phyloP scores from a whole-genome alignment of 2,329 filamentous ascomycete genomes.

The Paracoccidioides lutzii region DNA sequence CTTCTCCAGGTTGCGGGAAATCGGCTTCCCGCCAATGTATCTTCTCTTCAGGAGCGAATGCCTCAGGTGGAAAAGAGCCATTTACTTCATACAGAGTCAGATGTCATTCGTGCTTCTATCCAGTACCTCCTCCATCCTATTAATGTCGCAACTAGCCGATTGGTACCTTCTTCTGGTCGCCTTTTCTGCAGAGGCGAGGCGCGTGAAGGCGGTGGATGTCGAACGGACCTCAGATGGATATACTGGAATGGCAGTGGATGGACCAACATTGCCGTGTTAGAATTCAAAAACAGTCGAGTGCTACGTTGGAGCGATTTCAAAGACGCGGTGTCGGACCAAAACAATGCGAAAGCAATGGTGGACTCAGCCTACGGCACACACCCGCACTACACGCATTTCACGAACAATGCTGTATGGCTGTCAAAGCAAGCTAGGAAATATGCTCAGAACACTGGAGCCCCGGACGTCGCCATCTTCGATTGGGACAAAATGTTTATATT shows the following conservation, averaged over 20 bases:
- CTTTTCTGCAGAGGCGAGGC: neutral
- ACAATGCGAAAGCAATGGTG: neutral
- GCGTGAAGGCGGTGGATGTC: neutral
- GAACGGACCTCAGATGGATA: neutral
- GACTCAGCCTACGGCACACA: neutral
- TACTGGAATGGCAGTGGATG: neutral
- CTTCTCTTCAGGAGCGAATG: neutral
- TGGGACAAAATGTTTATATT: too few species aligned
- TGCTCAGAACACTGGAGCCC: neutral
- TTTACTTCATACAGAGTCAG: neutral
- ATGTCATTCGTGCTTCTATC: neutral
- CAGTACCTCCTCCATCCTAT: neutral
- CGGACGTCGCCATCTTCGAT: too few species aligned
- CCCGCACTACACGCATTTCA: neutral
- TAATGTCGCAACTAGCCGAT: neutral
- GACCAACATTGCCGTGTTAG: neutral
- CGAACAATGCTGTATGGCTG: neutral
- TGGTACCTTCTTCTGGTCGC: neutral
- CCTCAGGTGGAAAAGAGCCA: neutral
- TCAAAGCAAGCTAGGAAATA: constrained; percentile 2
- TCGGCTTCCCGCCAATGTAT: neutral
- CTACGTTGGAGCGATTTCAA: neutral
- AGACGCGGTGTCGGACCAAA: neutral
- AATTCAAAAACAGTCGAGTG: neutral
- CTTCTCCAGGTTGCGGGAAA: neutral